Evolutionary conservation across 495 filamentous ascomycete genomes (phyloP).

Genomic region (Parmelia sp.): DNA sequence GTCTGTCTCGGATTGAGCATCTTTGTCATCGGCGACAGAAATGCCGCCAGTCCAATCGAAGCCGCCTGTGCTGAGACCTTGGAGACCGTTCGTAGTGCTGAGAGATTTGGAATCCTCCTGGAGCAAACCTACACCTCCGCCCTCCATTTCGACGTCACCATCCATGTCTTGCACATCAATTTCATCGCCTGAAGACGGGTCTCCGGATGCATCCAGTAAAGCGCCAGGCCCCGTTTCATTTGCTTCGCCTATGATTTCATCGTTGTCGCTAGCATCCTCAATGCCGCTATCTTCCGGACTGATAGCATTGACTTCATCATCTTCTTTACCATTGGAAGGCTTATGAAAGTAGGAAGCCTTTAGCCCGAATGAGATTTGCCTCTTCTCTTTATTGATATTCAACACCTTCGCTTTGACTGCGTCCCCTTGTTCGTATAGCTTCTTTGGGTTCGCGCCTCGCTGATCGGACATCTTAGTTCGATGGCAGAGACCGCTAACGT

Average conservation of each 20-base stretch:
- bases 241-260: background rate
- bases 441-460: conserved; percentile 66
- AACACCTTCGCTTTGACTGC: conserved; percentile 83
- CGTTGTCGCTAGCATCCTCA: conserved; percentile 29
- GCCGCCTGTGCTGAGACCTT: conserved; percentile 65
- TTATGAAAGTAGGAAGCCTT: conserved; percentile 80
- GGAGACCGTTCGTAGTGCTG: conserved; percentile 25
- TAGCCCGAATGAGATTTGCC: conserved; percentile 77
- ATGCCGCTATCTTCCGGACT: conserved; percentile 42
- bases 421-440: conserved; percentile 82
- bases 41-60: conserved; percentile 81
- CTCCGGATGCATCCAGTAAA: background rate
- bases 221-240: conserved; percentile 1
- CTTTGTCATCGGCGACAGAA: conserved; percentile 41
- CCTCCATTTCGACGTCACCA: conserved; percentile 10
- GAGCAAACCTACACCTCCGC: background rate
- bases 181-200: background rate
- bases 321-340: background rate
- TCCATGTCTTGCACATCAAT: background rate
- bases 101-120: background rate
- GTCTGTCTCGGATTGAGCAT: conserved; percentile 28
- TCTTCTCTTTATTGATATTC: conserved; percentile 63
- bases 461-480: conserved; percentile 82
- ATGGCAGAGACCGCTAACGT: conserved; percentile 90
- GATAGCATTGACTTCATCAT: conserved; percentile 37